Evolutionary conservation across 2,329 filamentous ascomycete genomes (phyloP), one percentile per base, ranked within the genome.

Genomic region (Aquanectria penicillioides): DNA sequence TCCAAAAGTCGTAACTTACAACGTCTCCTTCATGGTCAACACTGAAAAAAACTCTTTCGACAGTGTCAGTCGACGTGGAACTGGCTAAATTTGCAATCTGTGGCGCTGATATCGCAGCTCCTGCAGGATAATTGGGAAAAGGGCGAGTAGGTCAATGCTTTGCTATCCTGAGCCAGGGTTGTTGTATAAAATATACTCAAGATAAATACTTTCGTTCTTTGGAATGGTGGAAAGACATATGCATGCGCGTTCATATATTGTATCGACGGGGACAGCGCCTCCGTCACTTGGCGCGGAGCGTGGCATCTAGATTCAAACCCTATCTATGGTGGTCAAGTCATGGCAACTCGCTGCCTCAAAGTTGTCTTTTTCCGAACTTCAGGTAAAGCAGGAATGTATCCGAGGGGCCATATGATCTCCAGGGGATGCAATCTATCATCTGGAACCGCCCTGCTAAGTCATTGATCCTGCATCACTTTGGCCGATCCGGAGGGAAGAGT

Each of bases 191-290:
- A 62, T 34, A 76, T 77, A 71, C 71, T 71, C n/a, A 63, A 61
- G 40, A 7, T 76, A 29, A 64, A 69, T 20, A 73, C 65, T 4
- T 54, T 77, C 41, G 71, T 73, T 43, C 57, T 77, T n/a, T 77
- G 73, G 74, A 73, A 76, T 58, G 69, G 71, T 40, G 48, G 43
- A 31, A 68, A 57, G 36, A 68, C 31, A 12, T 43, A 73, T 58
- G 72, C 73, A 17, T 75, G 65, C 59, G 71, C 73, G 15, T 74
- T 77, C 38, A 73, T 74, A 57, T 75, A 73, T 59, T 63, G 56
- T 15, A 49, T 41, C 18, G 59, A 61, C n/a, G 57, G 38, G 52
- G 59, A 68, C 37, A 25, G 44, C 52, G 61, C 64, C n/a, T 68
- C 60, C 1, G 33, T 75, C 47, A 72, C 71, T 40, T 75, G 70